Evolutionary conservation across 2,329 filamentous ascomycete genomes (phyloP), one percentile per base, ranked within the genome.

Genomic region (Chaetomiaceae sp.): DNA sequence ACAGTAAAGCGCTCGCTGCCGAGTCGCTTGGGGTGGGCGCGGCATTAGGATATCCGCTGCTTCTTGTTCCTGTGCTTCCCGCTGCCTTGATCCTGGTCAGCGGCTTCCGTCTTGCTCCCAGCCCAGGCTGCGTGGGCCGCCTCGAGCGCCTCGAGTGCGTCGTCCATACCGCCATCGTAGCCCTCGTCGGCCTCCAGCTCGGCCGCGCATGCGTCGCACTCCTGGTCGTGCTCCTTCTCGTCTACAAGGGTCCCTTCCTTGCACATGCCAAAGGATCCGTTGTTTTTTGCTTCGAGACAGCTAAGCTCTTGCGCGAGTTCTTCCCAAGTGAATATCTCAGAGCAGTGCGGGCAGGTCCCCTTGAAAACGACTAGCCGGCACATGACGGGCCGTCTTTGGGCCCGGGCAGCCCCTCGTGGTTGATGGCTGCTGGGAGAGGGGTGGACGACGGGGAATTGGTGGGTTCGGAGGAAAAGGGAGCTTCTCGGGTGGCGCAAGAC

Each of bases 281-380:
- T 69, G 64, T 78, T 78, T 60, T 78, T 78, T 33, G 75, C 74
- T 56, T 76, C 69, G 45, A 78, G 71, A 51, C 75, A 78, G 7
- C 71, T 73, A 2, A 78, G 67, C 58, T 73, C 65, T 60, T 77
- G 74, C 11, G 69, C 66, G 18, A 77, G 66, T 8, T 76, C 72
- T 23, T 69, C 64, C 74, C 75, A 75, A 14, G 66, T 71, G 48
- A 74, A 70, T 40, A 55, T 59, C 5, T 68, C 64, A 36, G 63
- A 67, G 62, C 75, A 78, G 43, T 65, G 67, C 33, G 72, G 71
- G 64, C 75, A 78, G 36, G 64, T 62, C 42, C 75, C 75, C 34
- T 62, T 62, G 60, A 76, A 78, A 38, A 71, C 61, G 40, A 77
- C 61, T 62, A 74, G 67, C 50, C 75, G 74, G 64, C 75, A 78